phyloP scores from a whole-genome alignment of 2,329 filamentous ascomycete species.

The Aureobasidium subglaciale region DNA sequence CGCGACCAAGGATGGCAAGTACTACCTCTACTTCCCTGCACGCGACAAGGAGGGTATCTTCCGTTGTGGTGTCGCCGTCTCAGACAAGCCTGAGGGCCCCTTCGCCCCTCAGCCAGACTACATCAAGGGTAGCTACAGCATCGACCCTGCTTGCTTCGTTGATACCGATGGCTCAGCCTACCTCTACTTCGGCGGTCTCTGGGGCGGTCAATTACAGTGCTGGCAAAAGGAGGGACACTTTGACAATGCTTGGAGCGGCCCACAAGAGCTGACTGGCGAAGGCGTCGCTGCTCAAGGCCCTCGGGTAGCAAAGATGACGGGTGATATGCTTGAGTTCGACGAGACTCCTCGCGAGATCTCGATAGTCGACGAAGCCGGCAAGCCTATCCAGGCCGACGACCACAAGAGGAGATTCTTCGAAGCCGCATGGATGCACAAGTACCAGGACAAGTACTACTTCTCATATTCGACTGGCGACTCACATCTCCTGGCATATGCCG shows the following conservation, averaged over 20 bases:
- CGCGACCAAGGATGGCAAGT: constrained; percentile 60
- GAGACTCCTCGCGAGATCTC: constrained; percentile 51
- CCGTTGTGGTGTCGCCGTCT: constrained; percentile 64
- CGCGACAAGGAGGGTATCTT: constrained; percentile 64
- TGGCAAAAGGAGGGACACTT: constrained; percentile 56
- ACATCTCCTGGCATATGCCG: constrained; percentile 66
- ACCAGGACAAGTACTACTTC: constrained; percentile 63
- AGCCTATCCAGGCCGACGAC: constrained; percentile 57
- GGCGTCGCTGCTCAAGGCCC: constrained; percentile 52
- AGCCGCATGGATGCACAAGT: constrained; percentile 73
- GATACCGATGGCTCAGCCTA: constrained; percentile 60
- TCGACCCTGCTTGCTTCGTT: constrained; percentile 70
- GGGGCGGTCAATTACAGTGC: constrained; percentile 75
- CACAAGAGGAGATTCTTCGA: constrained; percentile 74
- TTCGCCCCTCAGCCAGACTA: constrained; percentile 58
- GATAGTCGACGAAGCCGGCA: constrained; percentile 57
- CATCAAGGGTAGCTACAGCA: constrained; percentile 65
- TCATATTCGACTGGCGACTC: constrained; percentile 73
- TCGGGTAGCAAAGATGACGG: constrained; percentile 56
- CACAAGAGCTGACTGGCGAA: constrained; percentile 55
- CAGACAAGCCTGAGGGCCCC: constrained; percentile 59
- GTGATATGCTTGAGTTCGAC: constrained; percentile 60
- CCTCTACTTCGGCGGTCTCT: constrained; percentile 71
- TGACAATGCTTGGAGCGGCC: constrained; percentile 47
- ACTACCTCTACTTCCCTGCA: constrained; percentile 72